Evolutionary conservation across 1,139 yeast species (phyloP).

Genomic region (Diutina rugosa): DNA sequence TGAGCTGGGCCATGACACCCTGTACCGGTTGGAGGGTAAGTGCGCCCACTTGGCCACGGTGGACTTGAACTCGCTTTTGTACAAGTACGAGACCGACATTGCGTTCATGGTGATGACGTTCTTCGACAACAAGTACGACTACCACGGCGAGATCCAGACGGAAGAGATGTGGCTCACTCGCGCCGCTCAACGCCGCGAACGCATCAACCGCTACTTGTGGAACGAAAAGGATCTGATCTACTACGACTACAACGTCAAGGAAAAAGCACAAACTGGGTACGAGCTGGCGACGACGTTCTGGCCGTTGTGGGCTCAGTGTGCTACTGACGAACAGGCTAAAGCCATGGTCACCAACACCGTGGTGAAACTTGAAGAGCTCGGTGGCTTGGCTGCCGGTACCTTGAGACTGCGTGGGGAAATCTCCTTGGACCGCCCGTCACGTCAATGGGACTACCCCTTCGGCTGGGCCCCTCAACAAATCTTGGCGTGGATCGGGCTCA

Average conservation of each 20-base stretch:
- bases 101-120: conserved; percentile 46
- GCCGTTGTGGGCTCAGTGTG: conserved; percentile 80
- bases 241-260: conserved; percentile 71
- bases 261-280: conserved; percentile 43
- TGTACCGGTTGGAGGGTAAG: conserved; percentile 78
- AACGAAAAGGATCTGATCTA: conserved; percentile 66
- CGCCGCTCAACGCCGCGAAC: conserved; percentile 41
- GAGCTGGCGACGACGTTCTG: conserved; percentile 89
- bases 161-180: conserved; percentile 46
- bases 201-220: conserved; percentile 71
- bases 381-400: conserved; percentile 87
- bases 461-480: conserved; percentile 99
- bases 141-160: conserved; percentile 28
- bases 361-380: conserved; percentile 68
- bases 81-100: conserved; percentile 85
- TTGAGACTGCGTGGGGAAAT: conserved; percentile 62
- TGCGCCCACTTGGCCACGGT: conserved; percentile 88
- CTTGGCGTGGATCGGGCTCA: conserved; percentile 81
- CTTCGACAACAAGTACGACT: conserved; percentile 37
- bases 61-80: conserved; percentile 74
- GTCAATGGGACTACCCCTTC: conserved; percentile 97
- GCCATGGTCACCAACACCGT: conserved; percentile 45
- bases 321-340: conserved; percentile 65
- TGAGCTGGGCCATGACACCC: conserved; percentile 94
- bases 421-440: conserved; percentile 58